Conservation (phyloP, 805 yeast genomes). For the Candida yuanshanica region DNA sequence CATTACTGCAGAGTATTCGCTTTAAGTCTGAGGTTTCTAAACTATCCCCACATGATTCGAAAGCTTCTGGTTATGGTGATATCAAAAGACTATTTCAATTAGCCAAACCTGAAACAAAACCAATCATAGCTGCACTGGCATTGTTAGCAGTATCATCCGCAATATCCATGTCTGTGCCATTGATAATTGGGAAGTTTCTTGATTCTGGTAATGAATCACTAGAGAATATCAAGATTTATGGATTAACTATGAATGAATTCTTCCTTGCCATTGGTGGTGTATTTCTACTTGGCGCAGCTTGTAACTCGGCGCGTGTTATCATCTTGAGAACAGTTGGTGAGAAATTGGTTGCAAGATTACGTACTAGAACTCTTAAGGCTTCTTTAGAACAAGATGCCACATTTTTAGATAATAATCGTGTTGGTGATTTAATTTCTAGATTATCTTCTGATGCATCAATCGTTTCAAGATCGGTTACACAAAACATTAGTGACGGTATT, state of each 20-base stretch:
- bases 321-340: conserved; percentile 79
- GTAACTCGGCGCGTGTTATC: conserved; percentile 78
- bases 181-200: conserved; percentile 78
- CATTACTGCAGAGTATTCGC: background rate
- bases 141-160: conserved; percentile 68
- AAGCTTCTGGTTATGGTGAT: conserved; percentile 30
- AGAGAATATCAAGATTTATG: conserved; percentile 39
- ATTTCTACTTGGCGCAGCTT: conserved; percentile 66
- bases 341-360: conserved; percentile 73
- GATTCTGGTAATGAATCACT: conserved; percentile 39
- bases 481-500: conserved; percentile 88
- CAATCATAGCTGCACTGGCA: conserved; percentile 54
- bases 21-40: conserved; percentile 5
- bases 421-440: conserved; percentile 88
- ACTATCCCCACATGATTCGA: conserved; percentile 28
- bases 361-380: conserved; percentile 71
- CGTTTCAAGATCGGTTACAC: conserved; percentile 80
- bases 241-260: conserved; percentile 59
- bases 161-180: conserved; percentile 76
- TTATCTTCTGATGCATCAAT: conserved; percentile 85
- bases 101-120: conserved; percentile 51
- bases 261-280: conserved; percentile 54
- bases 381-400: conserved; percentile 82
- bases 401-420: conserved; percentile 82
- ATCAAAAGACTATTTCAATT: conserved; percentile 43